Evolutionary conservation across 306 rosid genomes (phyloP).

Genomic region (Acacia acuminata): DNA sequence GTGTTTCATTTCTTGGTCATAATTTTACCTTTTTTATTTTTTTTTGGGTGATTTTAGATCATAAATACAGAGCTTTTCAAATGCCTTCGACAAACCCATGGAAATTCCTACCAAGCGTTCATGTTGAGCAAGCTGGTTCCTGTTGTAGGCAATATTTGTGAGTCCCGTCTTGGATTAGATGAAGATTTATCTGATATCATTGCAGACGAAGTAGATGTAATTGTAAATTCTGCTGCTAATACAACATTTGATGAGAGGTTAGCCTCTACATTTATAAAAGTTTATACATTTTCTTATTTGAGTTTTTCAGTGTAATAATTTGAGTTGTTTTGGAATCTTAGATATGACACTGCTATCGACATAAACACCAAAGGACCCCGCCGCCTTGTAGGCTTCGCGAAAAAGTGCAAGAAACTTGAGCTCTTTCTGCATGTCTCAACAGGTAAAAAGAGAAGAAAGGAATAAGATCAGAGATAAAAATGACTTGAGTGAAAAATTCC

Average conservation of each 20-base stretch:
- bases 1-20: slow-evolving; percentile 4
- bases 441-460: slow-evolving; percentile 41
- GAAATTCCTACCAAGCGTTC: slow-evolving; percentile 77
- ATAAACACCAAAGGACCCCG: slow-evolving; percentile 90
- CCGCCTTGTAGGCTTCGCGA: slow-evolving; percentile 75
- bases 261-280: background rate
- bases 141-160: slow-evolving; percentile 79
- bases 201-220: slow-evolving; percentile 76
- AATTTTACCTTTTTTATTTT: background rate
- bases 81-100: slow-evolving; percentile 73
- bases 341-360: slow-evolving; percentile 86
- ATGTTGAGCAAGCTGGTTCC: slow-evolving; percentile 90
- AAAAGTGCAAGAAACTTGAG: slow-evolving; percentile 82
- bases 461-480: background rate
- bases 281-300: slow-evolving; percentile 12
- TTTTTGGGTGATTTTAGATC: slow-evolving; percentile 50
- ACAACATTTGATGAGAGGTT: slow-evolving; percentile 96
- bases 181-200: slow-evolving; percentile 47
- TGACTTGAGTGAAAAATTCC: slow-evolving; percentile 1
- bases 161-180: slow-evolving; percentile 74
- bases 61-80: slow-evolving; percentile 85
- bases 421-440: slow-evolving; percentile 93
- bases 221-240: slow-evolving; percentile 92
- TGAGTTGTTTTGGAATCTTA: slow-evolving; percentile 18
- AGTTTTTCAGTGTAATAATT: slow-evolving; percentile 15